Percentiles rank a stretch among this genome's conserved stretches.
Evolutionary conservation across 2,329 filamentous ascomycete genomes (phyloP).

Genomic region (Claviceps capensis): DNA sequence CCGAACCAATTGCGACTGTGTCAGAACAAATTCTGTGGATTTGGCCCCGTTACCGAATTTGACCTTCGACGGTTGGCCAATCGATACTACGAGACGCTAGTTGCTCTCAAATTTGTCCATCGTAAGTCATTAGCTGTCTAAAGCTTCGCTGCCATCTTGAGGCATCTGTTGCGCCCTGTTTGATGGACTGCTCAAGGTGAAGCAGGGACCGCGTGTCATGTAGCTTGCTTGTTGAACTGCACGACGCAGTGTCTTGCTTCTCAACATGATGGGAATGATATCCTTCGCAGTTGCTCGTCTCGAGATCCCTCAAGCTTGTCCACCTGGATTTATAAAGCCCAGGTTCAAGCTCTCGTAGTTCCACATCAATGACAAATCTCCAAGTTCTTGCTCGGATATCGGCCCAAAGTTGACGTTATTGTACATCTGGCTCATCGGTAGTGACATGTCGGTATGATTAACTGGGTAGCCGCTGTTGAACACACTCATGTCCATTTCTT

Average conservation of each 20-base stretch:
- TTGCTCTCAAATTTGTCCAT: too few species aligned
- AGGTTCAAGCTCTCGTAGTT: conserved; percentile 21
- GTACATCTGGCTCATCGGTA: conserved; percentile 7
- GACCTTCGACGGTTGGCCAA: too few species aligned
- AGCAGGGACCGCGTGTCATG: neutral
- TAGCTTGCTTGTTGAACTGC: neutral
- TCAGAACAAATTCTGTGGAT: too few species aligned
- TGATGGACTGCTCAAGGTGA: neutral
- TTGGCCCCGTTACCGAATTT: too few species aligned
- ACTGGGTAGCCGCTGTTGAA: neutral
- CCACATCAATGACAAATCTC: conserved; percentile 20
- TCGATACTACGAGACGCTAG: too few species aligned
- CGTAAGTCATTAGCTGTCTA: too few species aligned
- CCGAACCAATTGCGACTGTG: too few species aligned
- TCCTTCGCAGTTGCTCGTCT: neutral
- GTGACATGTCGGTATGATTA: conserved; percentile 6
- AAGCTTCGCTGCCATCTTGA: too few species aligned
- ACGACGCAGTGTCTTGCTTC: neutral
- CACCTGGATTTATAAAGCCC: conserved; percentile 14
- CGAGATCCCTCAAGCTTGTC: neutral
- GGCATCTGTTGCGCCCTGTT: neutral
- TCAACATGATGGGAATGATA: too few species aligned
- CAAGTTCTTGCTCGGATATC: conserved; percentile 20
- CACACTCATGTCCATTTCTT: neutral
- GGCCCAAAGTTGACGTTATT: conserved; percentile 11